A percentile compares a stretch with the other conserved stretches of the same genome.
phyloP scores from a whole-genome alignment of 176 grass and related monocot species.

The Pontederia crassipes region DNA sequence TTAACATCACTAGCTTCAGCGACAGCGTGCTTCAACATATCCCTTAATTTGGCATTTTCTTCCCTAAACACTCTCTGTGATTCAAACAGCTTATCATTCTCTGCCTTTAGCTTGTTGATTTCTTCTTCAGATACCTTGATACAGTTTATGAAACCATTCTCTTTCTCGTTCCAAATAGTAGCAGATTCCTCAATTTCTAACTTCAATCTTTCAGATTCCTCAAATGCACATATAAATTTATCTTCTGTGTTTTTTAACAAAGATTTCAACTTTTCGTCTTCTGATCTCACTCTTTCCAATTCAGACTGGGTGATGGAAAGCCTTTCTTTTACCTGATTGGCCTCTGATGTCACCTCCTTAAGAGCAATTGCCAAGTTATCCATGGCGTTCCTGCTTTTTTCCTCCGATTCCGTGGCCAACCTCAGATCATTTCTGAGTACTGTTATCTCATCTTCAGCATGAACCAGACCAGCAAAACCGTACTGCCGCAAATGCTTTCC shows the following conservation, averaged over 20 bases:
- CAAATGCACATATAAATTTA: constrained; percentile 6
- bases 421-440: constrained; percentile 36
- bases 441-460: constrained; percentile 41
- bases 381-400: constrained; percentile 56
- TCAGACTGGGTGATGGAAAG: constrained; percentile 47
- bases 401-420: constrained; percentile 48
- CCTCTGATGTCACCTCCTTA: constrained; percentile 64
- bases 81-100: constrained; percentile 63
- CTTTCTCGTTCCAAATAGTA: constrained; percentile 60
- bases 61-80: constrained; percentile 78
- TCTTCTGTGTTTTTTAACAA: constrained; percentile 22
- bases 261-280: constrained; percentile 20
- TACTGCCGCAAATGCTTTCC: constrained; percentile 26
- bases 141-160: constrained; percentile 61
- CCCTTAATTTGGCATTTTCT: constrained; percentile 71
- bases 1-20: constrained; percentile 52
- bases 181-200: constrained; percentile 55
- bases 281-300: constrained; percentile 35
- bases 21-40: constrained; percentile 89
- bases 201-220: constrained; percentile 38
- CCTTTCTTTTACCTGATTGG: constrained; percentile 49
- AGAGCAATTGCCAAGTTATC: constrained; percentile 71
- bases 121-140: constrained; percentile 76
- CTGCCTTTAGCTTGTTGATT: constrained; percentile 40
- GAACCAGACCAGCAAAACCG: neutral